These are phyloP conservation scores for Auricularia cornea DNA, from an alignment of 768 basidiomycete species.

Conservation along the genomic window DNA sequence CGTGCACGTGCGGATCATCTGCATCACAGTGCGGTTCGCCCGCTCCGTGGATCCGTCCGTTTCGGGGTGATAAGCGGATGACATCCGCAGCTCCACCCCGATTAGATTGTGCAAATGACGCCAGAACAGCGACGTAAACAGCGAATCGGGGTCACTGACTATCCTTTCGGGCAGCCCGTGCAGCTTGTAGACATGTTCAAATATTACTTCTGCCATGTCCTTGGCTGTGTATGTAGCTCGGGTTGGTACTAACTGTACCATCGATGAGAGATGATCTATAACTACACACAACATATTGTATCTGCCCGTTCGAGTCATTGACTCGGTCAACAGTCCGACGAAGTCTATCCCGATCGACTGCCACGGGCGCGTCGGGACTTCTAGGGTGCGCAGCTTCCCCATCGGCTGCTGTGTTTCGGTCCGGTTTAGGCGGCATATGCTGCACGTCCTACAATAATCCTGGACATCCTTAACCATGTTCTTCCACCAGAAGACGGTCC, in stretches of 20 bases:
- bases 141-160: slow-evolving; percentile 32
- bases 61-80: slow-evolving; percentile 34
- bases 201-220: slow-evolving; percentile 11
- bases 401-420: neutral
- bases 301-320: neutral
- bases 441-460: neutral
- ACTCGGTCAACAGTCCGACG: neutral
- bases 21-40: neutral
- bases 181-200: slow-evolving; percentile 25
- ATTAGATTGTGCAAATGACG: neutral
- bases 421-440: neutral
- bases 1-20: neutral
- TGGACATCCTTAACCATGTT: neutral
- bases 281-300: neutral
- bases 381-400: neutral
- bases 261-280: neutral
- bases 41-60: slow-evolving; percentile 2
- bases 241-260: neutral
- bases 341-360: neutral
- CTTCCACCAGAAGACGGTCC: neutral
- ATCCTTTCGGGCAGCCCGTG: slow-evolving; percentile 34
- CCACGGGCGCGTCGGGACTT: neutral
- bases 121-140: slow-evolving; percentile 1
- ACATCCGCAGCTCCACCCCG: slow-evolving; percentile 21
- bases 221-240: neutral